phyloP scores from a whole-genome alignment of 2,329 filamentous ascomycete genomes.

The Colletotrichum spaethianum region DNA sequence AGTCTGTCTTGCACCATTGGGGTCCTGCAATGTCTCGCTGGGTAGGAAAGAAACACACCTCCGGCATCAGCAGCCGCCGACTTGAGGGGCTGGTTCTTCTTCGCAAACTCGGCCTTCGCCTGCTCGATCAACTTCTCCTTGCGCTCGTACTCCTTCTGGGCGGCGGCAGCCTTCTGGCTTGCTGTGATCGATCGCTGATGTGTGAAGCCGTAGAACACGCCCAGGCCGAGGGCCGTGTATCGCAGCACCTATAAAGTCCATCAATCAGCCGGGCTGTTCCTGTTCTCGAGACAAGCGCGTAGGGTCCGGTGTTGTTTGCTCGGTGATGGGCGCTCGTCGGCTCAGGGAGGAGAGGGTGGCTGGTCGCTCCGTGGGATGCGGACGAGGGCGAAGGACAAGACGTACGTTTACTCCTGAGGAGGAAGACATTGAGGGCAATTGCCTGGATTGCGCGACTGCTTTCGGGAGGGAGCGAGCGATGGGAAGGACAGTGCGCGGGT shows the following conservation, averaged over 20 bases:
- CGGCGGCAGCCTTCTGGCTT: conserved; percentile 77
- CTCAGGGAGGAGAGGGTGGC: conserved; percentile 27
- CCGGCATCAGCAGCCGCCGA: conserved; percentile 32
- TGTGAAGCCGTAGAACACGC: conserved; percentile 95
- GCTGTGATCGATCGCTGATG: conserved; percentile 88
- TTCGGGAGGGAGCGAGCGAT: conserved; percentile 53
- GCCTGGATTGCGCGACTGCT: conserved; percentile 60
- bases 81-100: conserved; percentile 73
- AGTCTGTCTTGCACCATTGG: not conserved
- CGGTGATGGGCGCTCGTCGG: conserved; percentile 34
- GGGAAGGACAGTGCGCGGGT: conserved; percentile 52
- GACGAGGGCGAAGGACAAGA: conserved; percentile 47
- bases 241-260: conserved; percentile 82
- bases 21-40: not conserved
- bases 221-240: conserved; percentile 93
- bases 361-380: conserved; percentile 23
- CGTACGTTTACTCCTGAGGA: conserved; percentile 79
- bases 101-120: conserved; percentile 91
- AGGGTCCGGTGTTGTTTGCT: conserved; percentile 6
- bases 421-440: conserved; percentile 70
- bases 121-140: conserved; percentile 93
- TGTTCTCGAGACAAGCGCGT: not conserved
- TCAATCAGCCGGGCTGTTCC: conserved; percentile 47
- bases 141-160: conserved; percentile 88
- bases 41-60: conserved; percentile 27